Percentiles rank a stretch among this genome's conserved stretches.
These are phyloP conservation scores for Dipteronia dyeriana DNA, from an alignment of 345 rosid species.

Conservation along the genomic window DNA sequence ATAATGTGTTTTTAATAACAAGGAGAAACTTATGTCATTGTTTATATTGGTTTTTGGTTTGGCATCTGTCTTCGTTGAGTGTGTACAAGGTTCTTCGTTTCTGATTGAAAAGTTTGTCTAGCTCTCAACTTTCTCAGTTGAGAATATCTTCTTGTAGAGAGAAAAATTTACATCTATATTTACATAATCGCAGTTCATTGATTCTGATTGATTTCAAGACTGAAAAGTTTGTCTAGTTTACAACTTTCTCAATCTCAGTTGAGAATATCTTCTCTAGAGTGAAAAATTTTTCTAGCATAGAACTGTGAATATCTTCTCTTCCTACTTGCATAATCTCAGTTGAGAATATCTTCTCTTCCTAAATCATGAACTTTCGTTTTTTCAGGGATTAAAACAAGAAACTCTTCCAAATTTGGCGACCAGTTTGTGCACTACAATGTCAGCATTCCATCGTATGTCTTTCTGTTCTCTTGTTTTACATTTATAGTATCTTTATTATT, in stretches of 20 bases:
- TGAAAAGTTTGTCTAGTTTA: not conserved
- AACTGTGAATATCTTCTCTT: not conserved
- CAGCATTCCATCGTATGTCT: constrained; percentile 82
- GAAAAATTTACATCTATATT: not conserved
- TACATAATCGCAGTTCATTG: not conserved
- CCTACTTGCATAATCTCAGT: not conserved
- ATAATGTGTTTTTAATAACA: not conserved
- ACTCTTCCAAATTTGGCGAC: constrained; percentile 73
- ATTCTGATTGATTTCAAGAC: not conserved
- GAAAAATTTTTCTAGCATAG: not conserved
- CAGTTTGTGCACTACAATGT: constrained; percentile 93
- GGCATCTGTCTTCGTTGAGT: not conserved
- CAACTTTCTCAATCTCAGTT: no score
- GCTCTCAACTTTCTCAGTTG: not conserved
- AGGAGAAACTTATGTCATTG: not conserved
- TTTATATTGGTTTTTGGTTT: not conserved
- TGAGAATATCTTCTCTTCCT: not conserved
- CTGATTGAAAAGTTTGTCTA: not conserved
- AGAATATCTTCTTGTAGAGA: no score
- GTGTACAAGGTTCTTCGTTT: not conserved
- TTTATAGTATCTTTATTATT: not conserved
- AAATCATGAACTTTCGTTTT: not conserved
- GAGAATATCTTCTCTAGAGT: no score
- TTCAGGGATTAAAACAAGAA: constrained; percentile 83
- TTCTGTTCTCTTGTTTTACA: not conserved